Base-by-base conservation (phyloP, 108 stramenopile genomes). In the Fragilariopsis cylindrus region DNA sequence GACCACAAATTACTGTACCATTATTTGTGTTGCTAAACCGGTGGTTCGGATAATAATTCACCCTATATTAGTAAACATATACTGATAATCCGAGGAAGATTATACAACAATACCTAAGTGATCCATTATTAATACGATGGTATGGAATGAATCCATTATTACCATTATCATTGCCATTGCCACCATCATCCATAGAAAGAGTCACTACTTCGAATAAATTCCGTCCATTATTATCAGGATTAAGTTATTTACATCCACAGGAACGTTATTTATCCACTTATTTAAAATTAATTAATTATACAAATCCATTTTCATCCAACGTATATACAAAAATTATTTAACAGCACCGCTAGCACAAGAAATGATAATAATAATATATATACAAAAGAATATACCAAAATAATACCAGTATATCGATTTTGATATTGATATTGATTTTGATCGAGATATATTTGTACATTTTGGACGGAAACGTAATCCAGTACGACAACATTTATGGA, bases 111-210 rank as follows among this genome's bases (percentile, higher is more conserved):
- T 60, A 73, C 49, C 19, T 50, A 47, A 21, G 39, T 5, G 77
- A 78, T 69, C 66, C 65, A 4, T 65, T 78, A 52, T 30, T 78
- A 8, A n/a, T 78, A 15, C 16, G 46, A 60, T 78, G 77, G 77
- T 78, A 78, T 50, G 77, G 72, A 39, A 63, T 12, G 19, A 78
- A 74, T 60, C 77, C 77, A 6, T 43, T 12, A 43, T 0, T 44
- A 18, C 48, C 69, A 1, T n/a, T 12, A 53, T 2, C 12, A 53
- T 2, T 2, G 12, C 2, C 52, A 53, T 0, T 0, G 0, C 2
- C 2, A 1, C 2, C 15, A 12, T 15, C 15, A 53, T 0, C 52
- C 55, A 2, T 7, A 18, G 50, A 52, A 7, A 2, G 2, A 30
- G 2, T 2, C 0, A 30, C 30, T 30, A 2, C 30, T 30, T 13